Evolutionary conservation across 441 rosid species (phyloP).

Genomic region (Euphorbia corollata): DNA sequence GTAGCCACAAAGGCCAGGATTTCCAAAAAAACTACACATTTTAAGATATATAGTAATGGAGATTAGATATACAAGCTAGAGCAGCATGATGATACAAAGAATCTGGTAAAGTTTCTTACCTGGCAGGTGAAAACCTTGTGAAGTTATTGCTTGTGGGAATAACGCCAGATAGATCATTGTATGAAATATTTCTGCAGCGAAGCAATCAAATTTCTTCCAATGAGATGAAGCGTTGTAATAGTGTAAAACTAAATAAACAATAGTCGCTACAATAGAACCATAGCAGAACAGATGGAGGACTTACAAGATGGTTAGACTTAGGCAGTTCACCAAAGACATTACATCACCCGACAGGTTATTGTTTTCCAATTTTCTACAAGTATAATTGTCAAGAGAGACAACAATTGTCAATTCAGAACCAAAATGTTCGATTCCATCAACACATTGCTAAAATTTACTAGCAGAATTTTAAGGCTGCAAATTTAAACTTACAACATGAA

Average conservation of each 20-base stretch:
- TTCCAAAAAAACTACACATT: slow-evolving; percentile 61
- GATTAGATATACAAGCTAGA: neutral
- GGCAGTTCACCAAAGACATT: slow-evolving; percentile 54
- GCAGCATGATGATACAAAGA: neutral
- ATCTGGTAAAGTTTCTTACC: slow-evolving; percentile 30
- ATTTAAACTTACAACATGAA: slow-evolving; percentile 52
- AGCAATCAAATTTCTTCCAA: slow-evolving; percentile 5
- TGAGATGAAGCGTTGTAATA: slow-evolving; percentile 6
- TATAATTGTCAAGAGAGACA: neutral
- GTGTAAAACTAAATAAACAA: slow-evolving; percentile 6
- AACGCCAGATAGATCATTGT: slow-evolving; percentile 68
- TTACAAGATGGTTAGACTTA: slow-evolving; percentile 57
- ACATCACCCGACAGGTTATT: slow-evolving; percentile 75
- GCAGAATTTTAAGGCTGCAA: neutral
- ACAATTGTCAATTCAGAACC: neutral
- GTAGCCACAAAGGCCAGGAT: slow-evolving; percentile 67
- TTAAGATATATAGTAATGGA: neutral
- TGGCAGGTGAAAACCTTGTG: slow-evolving; percentile 60
- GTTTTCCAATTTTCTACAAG: slow-evolving; percentile 55
- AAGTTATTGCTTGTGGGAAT: slow-evolving; percentile 74
- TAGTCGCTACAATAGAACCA: neutral
- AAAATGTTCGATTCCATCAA: neutral
- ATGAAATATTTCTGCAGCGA: slow-evolving; percentile 68
- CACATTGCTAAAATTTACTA: neutral
- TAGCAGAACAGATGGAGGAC: slow-evolving; percentile 20